Conservation (phyloP, 2,329 filamentous ascomycete genomes). For the Claviceps sp. region DNA sequence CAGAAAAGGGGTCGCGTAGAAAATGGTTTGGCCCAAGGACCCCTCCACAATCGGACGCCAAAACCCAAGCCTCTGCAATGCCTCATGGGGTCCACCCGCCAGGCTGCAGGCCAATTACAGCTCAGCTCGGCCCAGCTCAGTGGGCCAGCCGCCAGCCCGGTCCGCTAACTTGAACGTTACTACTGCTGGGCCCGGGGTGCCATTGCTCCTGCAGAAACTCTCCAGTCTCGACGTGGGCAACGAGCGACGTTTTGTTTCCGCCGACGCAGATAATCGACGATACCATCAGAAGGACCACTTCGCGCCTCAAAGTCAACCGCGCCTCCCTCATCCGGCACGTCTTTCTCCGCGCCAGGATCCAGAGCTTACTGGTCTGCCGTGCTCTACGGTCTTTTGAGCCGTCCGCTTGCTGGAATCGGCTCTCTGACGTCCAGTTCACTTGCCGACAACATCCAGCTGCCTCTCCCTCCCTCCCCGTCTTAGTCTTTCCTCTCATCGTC, state of each 20-base stretch:
- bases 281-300: not conserved
- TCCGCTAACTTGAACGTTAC: not conserved
- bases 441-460: not conserved
- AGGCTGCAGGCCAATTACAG: too few species aligned
- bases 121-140: not conserved
- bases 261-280: slow-evolving; percentile 1
- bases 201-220: not conserved
- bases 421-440: not conserved
- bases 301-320: not conserved
- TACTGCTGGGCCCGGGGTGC: not conserved
- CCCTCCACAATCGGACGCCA: too few species aligned
- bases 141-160: not conserved
- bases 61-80: too few species aligned
- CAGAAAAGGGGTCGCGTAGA: too few species aligned
- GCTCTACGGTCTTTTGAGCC: not conserved
- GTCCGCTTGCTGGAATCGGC: not conserved
- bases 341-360: not conserved
- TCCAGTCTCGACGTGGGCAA: not conserved
- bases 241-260: slow-evolving; percentile 1
- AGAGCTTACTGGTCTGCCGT: not conserved
- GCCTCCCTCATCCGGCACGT: not conserved
- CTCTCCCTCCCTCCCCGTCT: not conserved
- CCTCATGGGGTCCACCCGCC: too few species aligned
- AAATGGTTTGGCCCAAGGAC: too few species aligned
- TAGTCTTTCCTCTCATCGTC: not conserved